Evolutionary conservation across 208 protist genomes (phyloP).

Genomic region (Acanthamoeba triangularis): DNA sequence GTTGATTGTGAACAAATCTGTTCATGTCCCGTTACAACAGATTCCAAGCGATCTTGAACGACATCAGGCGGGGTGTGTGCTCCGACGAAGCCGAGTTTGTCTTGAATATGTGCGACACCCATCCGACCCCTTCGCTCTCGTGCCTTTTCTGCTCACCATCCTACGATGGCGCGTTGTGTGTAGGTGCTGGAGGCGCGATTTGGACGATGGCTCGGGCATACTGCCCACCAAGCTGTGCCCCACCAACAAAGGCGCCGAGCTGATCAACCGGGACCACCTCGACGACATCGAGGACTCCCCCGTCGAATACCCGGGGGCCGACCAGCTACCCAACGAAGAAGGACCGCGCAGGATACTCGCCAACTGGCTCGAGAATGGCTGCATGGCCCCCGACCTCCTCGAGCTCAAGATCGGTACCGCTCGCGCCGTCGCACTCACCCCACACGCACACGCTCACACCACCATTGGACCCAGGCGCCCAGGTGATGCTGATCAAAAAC

Average conservation of each 20-base stretch:
- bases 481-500: conserved; percentile 90
- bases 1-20: too few relatives aligned
- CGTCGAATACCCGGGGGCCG: background rate
- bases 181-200: background rate
- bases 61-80: background rate
- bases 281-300: background rate
- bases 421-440: background rate
- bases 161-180: background rate
- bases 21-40: background rate
- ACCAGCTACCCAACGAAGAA: background rate
- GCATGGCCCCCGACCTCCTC: background rate
- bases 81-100: background rate
- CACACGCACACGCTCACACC: background rate
- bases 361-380: background rate
- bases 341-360: background rate
- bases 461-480: conserved; percentile 76
- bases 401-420: conserved; percentile 78
- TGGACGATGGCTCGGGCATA: background rate
- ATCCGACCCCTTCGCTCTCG: background rate
- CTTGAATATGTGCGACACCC: background rate
- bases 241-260: conserved; percentile 43
- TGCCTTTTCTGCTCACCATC: background rate
- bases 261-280: conserved; percentile 1
- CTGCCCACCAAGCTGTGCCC: background rate
- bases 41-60: conserved; percentile 35